phyloP scores from a whole-genome alignment of 768 basidiomycete species.

The Rhodotorula taiwanensis region DNA sequence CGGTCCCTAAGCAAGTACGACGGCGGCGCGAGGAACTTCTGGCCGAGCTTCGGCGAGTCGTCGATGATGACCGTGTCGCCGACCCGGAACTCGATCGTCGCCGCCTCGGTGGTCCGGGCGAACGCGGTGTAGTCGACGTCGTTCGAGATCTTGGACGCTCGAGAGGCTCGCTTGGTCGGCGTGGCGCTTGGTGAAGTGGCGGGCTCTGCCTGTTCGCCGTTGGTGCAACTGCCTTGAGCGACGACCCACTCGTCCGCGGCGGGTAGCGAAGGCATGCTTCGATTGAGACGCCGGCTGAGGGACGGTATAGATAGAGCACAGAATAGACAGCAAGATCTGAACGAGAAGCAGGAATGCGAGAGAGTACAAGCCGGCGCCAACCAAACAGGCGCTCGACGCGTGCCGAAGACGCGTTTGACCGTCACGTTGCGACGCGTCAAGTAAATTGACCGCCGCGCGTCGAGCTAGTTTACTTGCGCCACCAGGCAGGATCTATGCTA shows the following conservation, averaged over 20 bases:
- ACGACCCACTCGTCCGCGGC: neutral
- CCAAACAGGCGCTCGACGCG: neutral
- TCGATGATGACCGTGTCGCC: constrained; percentile 24
- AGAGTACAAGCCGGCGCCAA: neutral
- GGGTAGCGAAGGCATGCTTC: neutral
- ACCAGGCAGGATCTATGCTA: no score
- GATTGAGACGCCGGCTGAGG: neutral
- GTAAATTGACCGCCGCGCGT: no score
- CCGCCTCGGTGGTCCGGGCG: constrained; percentile 3
- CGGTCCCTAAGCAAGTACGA: neutral
- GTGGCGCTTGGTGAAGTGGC: constrained; percentile 5
- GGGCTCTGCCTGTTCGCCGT: neutral
- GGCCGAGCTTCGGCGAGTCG: constrained; percentile 2
- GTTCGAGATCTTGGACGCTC: constrained; percentile 21
- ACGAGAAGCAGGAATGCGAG: neutral
- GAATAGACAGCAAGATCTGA: neutral
- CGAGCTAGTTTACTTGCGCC: no score
- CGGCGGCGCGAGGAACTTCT: constrained; percentile 30
- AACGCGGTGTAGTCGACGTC: constrained; percentile 24
- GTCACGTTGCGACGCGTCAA: constrained; percentile 1
- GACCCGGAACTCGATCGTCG: constrained; percentile 7
- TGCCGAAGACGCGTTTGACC: no score
- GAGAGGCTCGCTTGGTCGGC: constrained; percentile 29
- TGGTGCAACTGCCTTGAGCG: no score
- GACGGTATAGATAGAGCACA: neutral